Conservation (phyloP, 495 filamentous ascomycete species). For the Sporormia fimetaria region DNA sequence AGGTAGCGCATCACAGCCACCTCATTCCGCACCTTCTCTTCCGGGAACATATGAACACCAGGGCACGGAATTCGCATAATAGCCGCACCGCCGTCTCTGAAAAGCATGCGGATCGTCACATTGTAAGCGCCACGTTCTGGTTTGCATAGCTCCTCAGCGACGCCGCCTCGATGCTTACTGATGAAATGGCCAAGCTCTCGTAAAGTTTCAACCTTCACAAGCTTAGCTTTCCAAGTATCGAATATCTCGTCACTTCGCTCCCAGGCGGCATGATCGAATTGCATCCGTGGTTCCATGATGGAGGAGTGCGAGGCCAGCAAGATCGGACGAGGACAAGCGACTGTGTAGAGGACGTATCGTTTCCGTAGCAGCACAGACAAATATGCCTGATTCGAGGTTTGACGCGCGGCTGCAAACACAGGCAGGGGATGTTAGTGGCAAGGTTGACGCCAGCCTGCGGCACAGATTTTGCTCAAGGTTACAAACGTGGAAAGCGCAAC, state of each 20-base stretch:
- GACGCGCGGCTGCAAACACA: too few species aligned
- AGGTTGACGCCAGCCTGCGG: too few species aligned
- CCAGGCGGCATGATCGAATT: not conserved
- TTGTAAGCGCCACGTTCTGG: conserved; percentile 3
- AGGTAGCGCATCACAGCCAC: conserved; percentile 37
- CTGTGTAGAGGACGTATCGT: too few species aligned
- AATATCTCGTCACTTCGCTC: conserved; percentile 1
- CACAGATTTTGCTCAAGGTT: too few species aligned
- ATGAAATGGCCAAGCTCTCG: not conserved
- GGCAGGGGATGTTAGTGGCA: too few species aligned
- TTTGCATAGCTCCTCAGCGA: not conserved
- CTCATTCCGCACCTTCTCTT: conserved; percentile 24
- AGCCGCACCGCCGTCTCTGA: not conserved
- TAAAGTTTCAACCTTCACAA: not conserved
- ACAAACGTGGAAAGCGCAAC: too few species aligned
- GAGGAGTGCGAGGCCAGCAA: too few species aligned
- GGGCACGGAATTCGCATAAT: too few species aligned
- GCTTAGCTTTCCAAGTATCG: not conserved
- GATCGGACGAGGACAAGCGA: too few species aligned
- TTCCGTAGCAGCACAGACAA: too few species aligned
- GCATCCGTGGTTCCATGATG: conserved; percentile 1
- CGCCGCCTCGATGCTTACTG: not conserved
- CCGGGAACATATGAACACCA: conserved; percentile 28
- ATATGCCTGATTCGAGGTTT: too few species aligned
- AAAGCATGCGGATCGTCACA: conserved; percentile 1